A percentile compares a stretch with the other conserved stretches of the same genome.
Evolutionary conservation across 1,139 yeast genomes (phyloP).

Genomic region (Diutina catenulata): DNA sequence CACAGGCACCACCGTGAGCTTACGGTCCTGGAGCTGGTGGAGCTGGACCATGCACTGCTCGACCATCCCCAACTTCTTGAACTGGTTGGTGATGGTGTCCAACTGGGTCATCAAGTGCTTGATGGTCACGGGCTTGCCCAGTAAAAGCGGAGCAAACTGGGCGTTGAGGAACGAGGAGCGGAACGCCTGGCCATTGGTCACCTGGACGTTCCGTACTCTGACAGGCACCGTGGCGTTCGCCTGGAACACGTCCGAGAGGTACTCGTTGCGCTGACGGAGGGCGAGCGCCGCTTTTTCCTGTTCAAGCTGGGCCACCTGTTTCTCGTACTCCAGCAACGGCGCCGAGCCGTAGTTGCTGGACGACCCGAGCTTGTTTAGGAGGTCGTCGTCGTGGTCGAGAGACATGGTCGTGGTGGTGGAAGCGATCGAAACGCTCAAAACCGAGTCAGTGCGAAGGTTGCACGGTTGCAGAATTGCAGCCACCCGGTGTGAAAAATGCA

Average conservation of each 20-base stretch:
- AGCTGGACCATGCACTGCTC: slow-evolving; percentile 32
- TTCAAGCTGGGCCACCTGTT: slow-evolving; percentile 20
- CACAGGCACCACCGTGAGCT: slow-evolving; percentile 40
- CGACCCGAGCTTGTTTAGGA: slow-evolving; percentile 16
- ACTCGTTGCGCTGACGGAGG: slow-evolving; percentile 24
- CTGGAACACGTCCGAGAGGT: slow-evolving; percentile 24
- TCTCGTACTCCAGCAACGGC: slow-evolving; percentile 13
- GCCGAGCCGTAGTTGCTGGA: slow-evolving; percentile 7
- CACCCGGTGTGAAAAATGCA: no score
- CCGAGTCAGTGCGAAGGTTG: no score
- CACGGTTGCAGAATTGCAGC: no score
- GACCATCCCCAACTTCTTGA: slow-evolving; percentile 31
- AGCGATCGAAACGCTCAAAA: no score
- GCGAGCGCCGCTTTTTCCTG: slow-evolving; percentile 22
- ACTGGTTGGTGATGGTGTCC: slow-evolving; percentile 32
- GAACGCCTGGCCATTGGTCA: slow-evolving; percentile 41
- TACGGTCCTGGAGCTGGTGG: slow-evolving; percentile 9
- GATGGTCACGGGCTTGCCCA: slow-evolving; percentile 20
- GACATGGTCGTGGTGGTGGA: slow-evolving; percentile 12
- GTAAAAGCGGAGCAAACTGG: slow-evolving; percentile 46
- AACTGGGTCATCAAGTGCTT: slow-evolving; percentile 23
- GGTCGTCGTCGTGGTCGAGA: slow-evolving; percentile 17
- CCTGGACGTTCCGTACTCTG: slow-evolving; percentile 33
- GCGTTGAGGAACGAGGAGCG: slow-evolving; percentile 38
- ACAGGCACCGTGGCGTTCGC: slow-evolving; percentile 34